Evolutionary conservation across 345 rosid species (phyloP).

Genomic region (Boechera retrofracta): DNA sequence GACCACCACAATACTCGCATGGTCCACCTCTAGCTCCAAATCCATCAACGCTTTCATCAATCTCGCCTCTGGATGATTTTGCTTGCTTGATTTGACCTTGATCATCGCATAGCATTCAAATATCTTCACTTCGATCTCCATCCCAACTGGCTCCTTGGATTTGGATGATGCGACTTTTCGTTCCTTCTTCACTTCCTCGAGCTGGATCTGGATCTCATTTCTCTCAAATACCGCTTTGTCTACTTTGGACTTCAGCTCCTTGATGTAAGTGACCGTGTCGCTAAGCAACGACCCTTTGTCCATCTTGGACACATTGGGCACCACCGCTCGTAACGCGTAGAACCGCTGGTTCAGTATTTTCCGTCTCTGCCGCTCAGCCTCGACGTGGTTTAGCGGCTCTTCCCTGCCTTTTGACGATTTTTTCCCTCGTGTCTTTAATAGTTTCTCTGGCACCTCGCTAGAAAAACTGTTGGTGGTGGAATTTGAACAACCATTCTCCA

Average conservation of each 20-base stretch:
- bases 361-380: slow-evolving; percentile 93
- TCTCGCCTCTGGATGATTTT: slow-evolving; percentile 90
- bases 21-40: slow-evolving; percentile 83
- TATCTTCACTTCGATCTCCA: slow-evolving; percentile 88
- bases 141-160: slow-evolving; percentile 43
- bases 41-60: slow-evolving; percentile 87
- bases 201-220: too few species aligned
- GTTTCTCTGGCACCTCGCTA: slow-evolving; percentile 78
- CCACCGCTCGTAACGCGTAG: slow-evolving; percentile 73
- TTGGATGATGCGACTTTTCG: slow-evolving; percentile 10
- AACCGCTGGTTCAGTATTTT: slow-evolving; percentile 95
- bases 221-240: too few species aligned
- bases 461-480: slow-evolving; percentile 53
- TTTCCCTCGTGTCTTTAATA: slow-evolving; percentile 79
- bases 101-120: slow-evolving; percentile 87
- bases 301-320: too few species aligned
- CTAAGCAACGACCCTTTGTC: too few species aligned
- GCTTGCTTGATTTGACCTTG: slow-evolving; percentile 68
- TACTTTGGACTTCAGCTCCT: too few species aligned
- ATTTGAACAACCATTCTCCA: slow-evolving; percentile 47
- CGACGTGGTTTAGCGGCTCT: slow-evolving; percentile 90
- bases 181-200: slow-evolving; percentile 26
- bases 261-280: too few species aligned
- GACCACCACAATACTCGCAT: slow-evolving; percentile 85
- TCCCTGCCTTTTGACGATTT: slow-evolving; percentile 86